These are phyloP conservation scores for Proliferodiscus dingleyae DNA, from an alignment of 2,329 filamentous ascomycete species.

Conservation along the genomic window DNA sequence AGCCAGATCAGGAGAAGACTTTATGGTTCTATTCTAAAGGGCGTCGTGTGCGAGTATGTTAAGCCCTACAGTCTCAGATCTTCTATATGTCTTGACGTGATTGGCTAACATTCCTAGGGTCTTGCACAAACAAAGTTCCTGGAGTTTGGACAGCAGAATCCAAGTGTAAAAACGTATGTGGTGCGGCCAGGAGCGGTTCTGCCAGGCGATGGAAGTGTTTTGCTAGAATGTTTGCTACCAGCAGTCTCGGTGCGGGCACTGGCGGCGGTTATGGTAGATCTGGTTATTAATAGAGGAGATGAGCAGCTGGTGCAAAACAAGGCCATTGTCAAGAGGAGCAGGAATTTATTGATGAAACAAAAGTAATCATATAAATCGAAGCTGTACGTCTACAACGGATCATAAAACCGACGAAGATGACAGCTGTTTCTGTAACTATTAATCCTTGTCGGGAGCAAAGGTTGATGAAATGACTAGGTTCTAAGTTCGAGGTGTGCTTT, in stretches of 20 bases:
- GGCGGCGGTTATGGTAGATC: conserved; percentile 15
- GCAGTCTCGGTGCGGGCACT: conserved; percentile 13
- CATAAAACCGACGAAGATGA: too few species aligned
- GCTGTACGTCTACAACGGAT: not conserved
- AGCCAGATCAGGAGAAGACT: conserved; percentile 36
- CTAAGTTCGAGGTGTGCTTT: too few species aligned
- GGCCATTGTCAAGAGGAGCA: conserved; percentile 10
- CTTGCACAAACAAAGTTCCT: conserved; percentile 13
- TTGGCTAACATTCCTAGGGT: conserved; percentile 7
- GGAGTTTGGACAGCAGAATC: conserved; percentile 11
- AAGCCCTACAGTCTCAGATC: not conserved
- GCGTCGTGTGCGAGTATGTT: conserved; percentile 28
- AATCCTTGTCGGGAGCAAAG: too few species aligned
- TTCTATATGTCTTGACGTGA: too few species aligned
- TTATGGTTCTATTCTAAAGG: conserved; percentile 38
- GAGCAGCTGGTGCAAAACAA: conserved; percentile 11
- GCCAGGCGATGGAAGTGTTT: conserved; percentile 6
- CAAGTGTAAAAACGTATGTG: conserved; percentile 13
- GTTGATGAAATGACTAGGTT: too few species aligned
- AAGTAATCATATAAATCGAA: conserved; percentile 6
- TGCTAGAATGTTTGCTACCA: conserved; percentile 8
- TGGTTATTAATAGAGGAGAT: conserved; percentile 14
- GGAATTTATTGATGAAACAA: conserved; percentile 10
- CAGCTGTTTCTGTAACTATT: too few species aligned
- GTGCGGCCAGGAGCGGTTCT: conserved; percentile 12